Percentiles rank a stretch among this genome's conserved stretches.
These are phyloP conservation scores for Pythium phragmitis DNA, from an alignment of 352 stramenopile genomes.

Conservation along the genomic window DNA sequence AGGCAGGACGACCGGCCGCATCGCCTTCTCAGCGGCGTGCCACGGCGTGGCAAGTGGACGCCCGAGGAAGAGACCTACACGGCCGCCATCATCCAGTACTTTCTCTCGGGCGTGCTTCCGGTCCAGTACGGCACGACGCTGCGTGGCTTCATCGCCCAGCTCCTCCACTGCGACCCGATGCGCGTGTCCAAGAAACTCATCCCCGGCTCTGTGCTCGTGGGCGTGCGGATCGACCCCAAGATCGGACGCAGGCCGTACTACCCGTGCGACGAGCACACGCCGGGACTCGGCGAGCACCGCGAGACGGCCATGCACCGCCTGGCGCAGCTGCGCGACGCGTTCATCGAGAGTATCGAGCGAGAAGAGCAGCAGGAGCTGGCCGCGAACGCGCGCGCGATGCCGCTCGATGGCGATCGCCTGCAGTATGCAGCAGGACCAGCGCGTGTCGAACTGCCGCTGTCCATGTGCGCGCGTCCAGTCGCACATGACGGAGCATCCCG, in stretches of 20 bases:
- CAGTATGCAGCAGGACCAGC: too few species aligned
- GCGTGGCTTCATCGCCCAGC: conserved; percentile 62
- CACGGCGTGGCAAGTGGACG: conserved; percentile 70
- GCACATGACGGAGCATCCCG: background rate
- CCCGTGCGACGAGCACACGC: conserved; percentile 49
- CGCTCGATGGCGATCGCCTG: conserved; percentile 45
- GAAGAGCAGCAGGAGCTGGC: conserved; percentile 34
- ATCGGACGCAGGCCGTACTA: conserved; percentile 70
- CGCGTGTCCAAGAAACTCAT: conserved; percentile 83
- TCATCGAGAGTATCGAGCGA: conserved; percentile 63
- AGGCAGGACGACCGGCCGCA: background rate
- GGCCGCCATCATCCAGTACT: conserved; percentile 67
- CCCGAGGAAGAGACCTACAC: conserved; percentile 62
- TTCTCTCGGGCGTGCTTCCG: conserved; percentile 55
- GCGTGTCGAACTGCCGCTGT: background rate
- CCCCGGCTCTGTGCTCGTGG: conserved; percentile 55
- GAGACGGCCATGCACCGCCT: conserved; percentile 41
- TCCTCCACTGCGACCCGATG: conserved; percentile 77
- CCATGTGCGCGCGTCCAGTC: background rate
- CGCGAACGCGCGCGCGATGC: background rate
- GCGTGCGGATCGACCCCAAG: conserved; percentile 74
- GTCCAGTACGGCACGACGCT: conserved; percentile 76
- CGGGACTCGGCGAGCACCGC: conserved; percentile 38
- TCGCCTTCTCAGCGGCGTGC: conserved; percentile 19
- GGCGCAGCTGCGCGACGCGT: conserved; percentile 36